phyloP scores from a whole-genome alignment of 2,329 filamentous ascomycete species.

The Monosporascus ibericus region DNA sequence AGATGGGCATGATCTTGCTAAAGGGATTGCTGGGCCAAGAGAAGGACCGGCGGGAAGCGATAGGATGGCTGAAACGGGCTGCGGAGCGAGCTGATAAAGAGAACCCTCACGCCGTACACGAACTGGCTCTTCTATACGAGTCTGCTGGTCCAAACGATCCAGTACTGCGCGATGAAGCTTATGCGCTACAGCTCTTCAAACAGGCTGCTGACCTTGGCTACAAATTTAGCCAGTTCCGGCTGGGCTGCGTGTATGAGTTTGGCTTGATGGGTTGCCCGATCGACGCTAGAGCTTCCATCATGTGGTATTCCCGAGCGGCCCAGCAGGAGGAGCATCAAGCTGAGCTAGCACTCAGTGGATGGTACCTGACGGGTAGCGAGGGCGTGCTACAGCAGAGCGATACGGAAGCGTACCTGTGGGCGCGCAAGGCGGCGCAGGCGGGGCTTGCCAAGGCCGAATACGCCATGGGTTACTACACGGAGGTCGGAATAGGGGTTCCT shows the following conservation, averaged over 20 bases:
- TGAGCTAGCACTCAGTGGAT: conserved; percentile 78
- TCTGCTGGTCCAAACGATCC: conserved; percentile 61
- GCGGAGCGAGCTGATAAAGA: conserved; percentile 81
- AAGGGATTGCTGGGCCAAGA: conserved; percentile 90
- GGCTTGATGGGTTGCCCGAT: conserved; percentile 76
- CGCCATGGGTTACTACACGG: conserved; percentile 96
- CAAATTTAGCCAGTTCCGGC: conserved; percentile 87
- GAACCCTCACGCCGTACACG: conserved; percentile 92
- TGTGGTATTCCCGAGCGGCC: conserved; percentile 89
- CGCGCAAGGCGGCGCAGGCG: conserved; percentile 81
- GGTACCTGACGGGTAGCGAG: conserved; percentile 90
- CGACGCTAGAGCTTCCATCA: conserved; percentile 78
- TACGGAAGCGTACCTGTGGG: conserved; percentile 95
- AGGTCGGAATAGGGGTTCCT: conserved; percentile 84
- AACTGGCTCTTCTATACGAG: conserved; percentile 65
- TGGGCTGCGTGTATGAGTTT: conserved; percentile 87
- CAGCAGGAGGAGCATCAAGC: conserved; percentile 91
- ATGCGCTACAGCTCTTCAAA: conserved; percentile 75
- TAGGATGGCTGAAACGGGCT: conserved; percentile 88
- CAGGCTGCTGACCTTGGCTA: conserved; percentile 86
- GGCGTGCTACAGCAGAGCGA: conserved; percentile 87
- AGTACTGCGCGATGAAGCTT: conserved; percentile 73
- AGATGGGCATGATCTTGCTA: conserved; percentile 91
- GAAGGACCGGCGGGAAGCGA: conserved; percentile 75
- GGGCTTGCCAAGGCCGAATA: conserved; percentile 93